Conservation (phyloP, 2,329 filamentous ascomycete species). For the Aspergillus tanneri region DNA sequence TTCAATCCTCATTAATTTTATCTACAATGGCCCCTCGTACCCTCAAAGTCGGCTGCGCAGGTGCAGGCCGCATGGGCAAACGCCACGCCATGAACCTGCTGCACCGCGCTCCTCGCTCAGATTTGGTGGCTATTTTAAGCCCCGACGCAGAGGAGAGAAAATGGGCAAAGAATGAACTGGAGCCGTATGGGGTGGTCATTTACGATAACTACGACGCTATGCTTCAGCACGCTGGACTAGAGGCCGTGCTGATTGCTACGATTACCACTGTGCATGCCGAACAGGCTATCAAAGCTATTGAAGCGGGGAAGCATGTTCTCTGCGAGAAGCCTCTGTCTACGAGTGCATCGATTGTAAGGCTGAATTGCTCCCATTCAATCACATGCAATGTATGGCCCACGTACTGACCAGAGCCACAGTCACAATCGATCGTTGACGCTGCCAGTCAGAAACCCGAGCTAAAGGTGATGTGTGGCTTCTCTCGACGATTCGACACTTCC, state of each 20-base stretch:
- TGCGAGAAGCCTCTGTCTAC: slow-evolving; percentile 56
- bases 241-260: slow-evolving; percentile 55
- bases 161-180: slow-evolving; percentile 52
- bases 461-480: slow-evolving; percentile 62
- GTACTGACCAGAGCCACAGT: slow-evolving; percentile 38
- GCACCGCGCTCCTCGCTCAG: slow-evolving; percentile 46
- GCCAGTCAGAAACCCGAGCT: slow-evolving; percentile 51
- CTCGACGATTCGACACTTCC: slow-evolving; percentile 59
- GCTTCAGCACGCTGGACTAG: slow-evolving; percentile 44
- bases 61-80: slow-evolving; percentile 49
- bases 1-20: too few species aligned
- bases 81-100: slow-evolving; percentile 50
- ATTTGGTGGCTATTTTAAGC: slow-evolving; percentile 49
- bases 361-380: background rate
- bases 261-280: slow-evolving; percentile 56
- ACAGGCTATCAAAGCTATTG: slow-evolving; percentile 56
- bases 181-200: slow-evolving; percentile 49
- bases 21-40: too few species aligned
- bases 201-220: slow-evolving; percentile 56
- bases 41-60: slow-evolving; percentile 44
- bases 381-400: background rate
- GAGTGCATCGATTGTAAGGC: slow-evolving; percentile 22
- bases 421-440: slow-evolving; percentile 55
- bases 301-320: slow-evolving; percentile 53
- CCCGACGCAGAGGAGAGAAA: slow-evolving; percentile 44